A percentile compares a stretch with the other conserved stretches of the same genome.
Conservation (phyloP, 345 rosid species). For the Erodium maritimum region DNA sequence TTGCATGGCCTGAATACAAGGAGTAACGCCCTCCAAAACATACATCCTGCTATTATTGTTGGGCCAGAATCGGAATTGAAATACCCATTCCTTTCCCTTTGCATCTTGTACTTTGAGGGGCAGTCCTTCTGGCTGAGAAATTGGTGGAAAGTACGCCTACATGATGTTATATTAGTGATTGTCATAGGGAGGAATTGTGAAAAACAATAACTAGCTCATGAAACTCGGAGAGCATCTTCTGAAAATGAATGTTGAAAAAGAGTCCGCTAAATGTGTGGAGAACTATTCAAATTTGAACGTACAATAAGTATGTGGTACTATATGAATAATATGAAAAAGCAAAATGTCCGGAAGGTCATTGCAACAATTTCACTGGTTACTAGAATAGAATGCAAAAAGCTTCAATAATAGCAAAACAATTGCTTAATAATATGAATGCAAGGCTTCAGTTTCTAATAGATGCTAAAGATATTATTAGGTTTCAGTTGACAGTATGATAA, state of each 20-base stretch:
- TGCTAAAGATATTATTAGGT: not conserved
- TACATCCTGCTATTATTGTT: slow-evolving; percentile 87
- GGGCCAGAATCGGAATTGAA: slow-evolving; percentile 96
- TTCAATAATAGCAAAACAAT: not conserved
- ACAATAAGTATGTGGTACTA: not conserved
- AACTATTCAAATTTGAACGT: not conserved
- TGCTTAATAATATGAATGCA: not conserved
- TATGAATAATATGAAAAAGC: not conserved
- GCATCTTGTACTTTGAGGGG: slow-evolving; percentile 91
- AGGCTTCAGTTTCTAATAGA: not conserved
- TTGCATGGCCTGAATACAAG: slow-evolving; percentile 88
- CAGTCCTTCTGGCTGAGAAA: slow-evolving; percentile 76
- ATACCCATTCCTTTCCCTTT: slow-evolving; percentile 89
- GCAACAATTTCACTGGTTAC: not conserved
- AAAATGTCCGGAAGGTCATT: not conserved
- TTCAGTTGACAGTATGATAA: not conserved
- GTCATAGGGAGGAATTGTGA: not conserved
- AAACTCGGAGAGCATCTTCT: not conserved
- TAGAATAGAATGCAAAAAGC: not conserved
- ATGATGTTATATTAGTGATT: not conserved
- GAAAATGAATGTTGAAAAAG: not conserved
- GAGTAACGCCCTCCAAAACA: slow-evolving; percentile 87
- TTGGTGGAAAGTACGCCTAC: slow-evolving; percentile 83
- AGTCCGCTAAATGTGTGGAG: not conserved
- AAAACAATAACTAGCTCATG: not conserved